Evolutionary conservation across 192 early-diverging fungal genomes (phyloP), one percentile per base, ranked within the genome.

Genomic region (Backusella australiensis): DNA sequence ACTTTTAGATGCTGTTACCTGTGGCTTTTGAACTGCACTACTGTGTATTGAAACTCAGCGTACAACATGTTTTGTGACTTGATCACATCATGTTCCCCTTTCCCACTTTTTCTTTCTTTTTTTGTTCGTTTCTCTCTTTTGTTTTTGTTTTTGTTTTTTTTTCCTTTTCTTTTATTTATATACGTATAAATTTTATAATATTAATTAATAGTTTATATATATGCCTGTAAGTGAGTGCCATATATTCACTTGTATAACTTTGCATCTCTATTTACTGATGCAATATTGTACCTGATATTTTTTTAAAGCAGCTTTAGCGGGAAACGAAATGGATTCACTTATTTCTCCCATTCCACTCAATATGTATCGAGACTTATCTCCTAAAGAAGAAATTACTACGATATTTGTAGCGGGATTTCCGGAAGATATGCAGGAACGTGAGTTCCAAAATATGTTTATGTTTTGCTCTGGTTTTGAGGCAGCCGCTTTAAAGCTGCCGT

Each of bases 361-460:
- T 63, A 63, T 63, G 56, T 63, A 63, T 63, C 56, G 67, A 68
- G 34, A 68, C 67, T 21, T 38, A 34, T n/a, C 67, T 68, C 32
- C 34, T 35, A 71, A 82, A 35, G 95, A 99, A 75, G 97, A 99
- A 74, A 96, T 99, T 78, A 95, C 96, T 32, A 99, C 98, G 76
- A 97, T 99, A 78, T 99, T 99, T 89, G 96, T 98, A 23, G 97
- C 97, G 35, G 98, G 98, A 5, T 98, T 99, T 77, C 98, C 98
- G 26, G 96, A 97, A 32, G 98, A 99, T 84, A 96, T 98, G 94
- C 91, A 91, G 83, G 98, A 99, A 83, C 88, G 98, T 59, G 98
- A 99, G 85, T 99, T 99, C 81, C 96, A 97, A 77, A 97, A 97
- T 86, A 98, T 98, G 96, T 99, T 99, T 86, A 95, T 92, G 29